Conservation (phyloP, 495 filamentous ascomycete genomes). For the Podospora pseudopauciseta region DNA sequence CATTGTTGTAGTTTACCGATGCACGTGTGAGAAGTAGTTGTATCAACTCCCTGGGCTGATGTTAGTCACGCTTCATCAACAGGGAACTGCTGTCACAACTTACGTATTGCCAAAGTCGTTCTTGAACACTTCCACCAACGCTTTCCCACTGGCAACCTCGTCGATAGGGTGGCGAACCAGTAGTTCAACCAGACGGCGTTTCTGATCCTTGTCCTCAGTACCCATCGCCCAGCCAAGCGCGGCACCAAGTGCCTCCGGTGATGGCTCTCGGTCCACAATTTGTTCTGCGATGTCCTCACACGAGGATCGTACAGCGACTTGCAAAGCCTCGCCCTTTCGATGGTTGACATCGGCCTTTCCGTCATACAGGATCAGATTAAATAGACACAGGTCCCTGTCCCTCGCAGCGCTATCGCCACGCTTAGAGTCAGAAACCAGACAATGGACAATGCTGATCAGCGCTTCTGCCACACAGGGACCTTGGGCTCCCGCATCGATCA, state of each 20-base stretch:
- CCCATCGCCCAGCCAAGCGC: constrained; percentile 29
- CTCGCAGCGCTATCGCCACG: constrained; percentile 9
- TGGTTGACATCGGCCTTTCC: constrained; percentile 43
- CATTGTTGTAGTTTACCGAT: constrained; percentile 34
- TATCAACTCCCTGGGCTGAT: constrained; percentile 14
- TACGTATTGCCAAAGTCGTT: constrained; percentile 26
- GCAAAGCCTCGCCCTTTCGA: constrained; percentile 34
- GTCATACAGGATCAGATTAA: constrained; percentile 37
- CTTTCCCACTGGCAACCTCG: constrained; percentile 32
- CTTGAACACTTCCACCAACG: constrained; percentile 36
- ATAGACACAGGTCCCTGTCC: constrained; percentile 30
- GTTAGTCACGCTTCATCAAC: neutral
- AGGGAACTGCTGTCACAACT: constrained; percentile 5
- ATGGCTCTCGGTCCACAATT: constrained; percentile 32
- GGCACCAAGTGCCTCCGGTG: constrained; percentile 27
- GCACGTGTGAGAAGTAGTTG: constrained; percentile 24
- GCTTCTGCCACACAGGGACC: constrained; percentile 27
- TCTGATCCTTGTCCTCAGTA: constrained; percentile 10
- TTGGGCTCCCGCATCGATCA: constrained; percentile 26
- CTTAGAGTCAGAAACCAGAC: constrained; percentile 10
- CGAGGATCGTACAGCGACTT: constrained; percentile 32
- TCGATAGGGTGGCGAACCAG: constrained; percentile 26
- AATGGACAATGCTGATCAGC: constrained; percentile 23
- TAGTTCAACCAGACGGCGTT: constrained; percentile 19
- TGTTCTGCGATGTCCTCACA: constrained; percentile 33